Percentiles rank a stretch among this genome's conserved stretches.
Conservation (phyloP, 805 yeast genomes). For the Spathaspora sp. region DNA sequence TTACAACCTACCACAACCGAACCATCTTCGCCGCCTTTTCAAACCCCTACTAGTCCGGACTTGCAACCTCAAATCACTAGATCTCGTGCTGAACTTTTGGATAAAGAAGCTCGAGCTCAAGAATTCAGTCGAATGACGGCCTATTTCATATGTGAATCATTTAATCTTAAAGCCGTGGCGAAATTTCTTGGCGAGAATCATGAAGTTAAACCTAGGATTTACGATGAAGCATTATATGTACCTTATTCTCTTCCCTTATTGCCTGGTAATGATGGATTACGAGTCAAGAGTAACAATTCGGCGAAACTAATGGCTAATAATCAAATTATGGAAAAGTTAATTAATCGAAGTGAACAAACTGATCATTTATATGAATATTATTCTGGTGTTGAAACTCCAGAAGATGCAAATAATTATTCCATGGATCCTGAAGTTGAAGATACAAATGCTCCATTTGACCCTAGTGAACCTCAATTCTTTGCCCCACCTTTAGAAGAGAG, state of each 20-base stretch:
- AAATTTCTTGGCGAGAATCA: constrained; percentile 67
- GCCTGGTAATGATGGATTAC: constrained; percentile 77
- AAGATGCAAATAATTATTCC: constrained; percentile 46
- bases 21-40: constrained; percentile 6
- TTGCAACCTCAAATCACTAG: constrained; percentile 31
- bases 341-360: constrained; percentile 76
- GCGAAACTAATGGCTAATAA: constrained; percentile 40
- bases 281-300: constrained; percentile 68
- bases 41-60: constrained; percentile 7
- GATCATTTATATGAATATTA: constrained; percentile 92
- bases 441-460: constrained; percentile 63
- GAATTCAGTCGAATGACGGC: constrained; percentile 87
- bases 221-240: constrained; percentile 90
- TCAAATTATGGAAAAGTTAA: constrained; percentile 66
- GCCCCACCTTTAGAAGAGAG: constrained; percentile 40
- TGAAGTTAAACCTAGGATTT: constrained; percentile 78
- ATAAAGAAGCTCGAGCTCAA: constrained; percentile 55
- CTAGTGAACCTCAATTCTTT: constrained; percentile 89
- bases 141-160: constrained; percentile 81
- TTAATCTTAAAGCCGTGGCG: constrained; percentile 60
- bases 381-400: constrained; percentile 70
- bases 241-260: constrained; percentile 84
- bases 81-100: constrained; percentile 54
- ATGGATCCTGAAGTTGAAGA: constrained; percentile 45
- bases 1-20: constrained; percentile 6